Percentiles rank a stretch among this genome's conserved stretches.
Evolutionary conservation across 441 rosid genomes (phyloP).

Genomic region (Gossypium davidsonii): DNA sequence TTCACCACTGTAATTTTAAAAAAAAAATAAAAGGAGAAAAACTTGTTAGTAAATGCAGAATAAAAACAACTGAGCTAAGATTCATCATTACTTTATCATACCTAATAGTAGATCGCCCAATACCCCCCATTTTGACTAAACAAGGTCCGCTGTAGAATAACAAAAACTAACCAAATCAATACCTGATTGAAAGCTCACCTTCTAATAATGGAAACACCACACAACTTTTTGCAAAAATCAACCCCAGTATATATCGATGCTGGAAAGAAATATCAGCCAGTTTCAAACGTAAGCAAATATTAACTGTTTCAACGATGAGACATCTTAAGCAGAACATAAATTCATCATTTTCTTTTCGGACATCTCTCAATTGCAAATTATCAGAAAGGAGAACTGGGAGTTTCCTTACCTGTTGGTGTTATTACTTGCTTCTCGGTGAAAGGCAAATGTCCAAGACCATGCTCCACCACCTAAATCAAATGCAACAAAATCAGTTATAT

Average conservation of each 20-base stretch:
- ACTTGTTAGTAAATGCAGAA: not conserved
- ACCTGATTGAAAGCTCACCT: slow-evolving; percentile 64
- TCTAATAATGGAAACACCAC: slow-evolving; percentile 92
- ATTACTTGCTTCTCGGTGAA: slow-evolving; percentile 92
- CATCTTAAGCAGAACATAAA: not conserved
- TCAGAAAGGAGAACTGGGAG: not conserved
- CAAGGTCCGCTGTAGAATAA: slow-evolving; percentile 7
- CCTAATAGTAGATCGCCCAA: not conserved
- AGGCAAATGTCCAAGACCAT: slow-evolving; percentile 93
- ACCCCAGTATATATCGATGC: slow-evolving; percentile 83
- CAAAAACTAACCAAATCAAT: slow-evolving; percentile 23
- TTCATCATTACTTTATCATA: not conserved
- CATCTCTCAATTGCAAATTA: not conserved
- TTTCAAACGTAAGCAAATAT: not conserved
- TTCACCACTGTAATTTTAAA: slow-evolving; percentile 55
- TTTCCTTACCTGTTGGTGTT: slow-evolving; percentile 74
- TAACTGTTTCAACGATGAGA: not conserved
- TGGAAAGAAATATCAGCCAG: slow-evolving; percentile 25
- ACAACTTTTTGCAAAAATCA: slow-evolving; percentile 93
- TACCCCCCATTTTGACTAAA: slow-evolving; percentile 3
- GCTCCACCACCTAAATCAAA: slow-evolving; percentile 82
- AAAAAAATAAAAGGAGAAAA: not conserved
- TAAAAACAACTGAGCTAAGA: not conserved
- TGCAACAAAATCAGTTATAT: slow-evolving; percentile 16
- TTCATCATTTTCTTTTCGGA: not conserved